A percentile compares a stretch with the other conserved stretches of the same genome.
These are phyloP conservation scores for Cicer cuneatum DNA, from an alignment of 306 rosid species.

Conservation along the genomic window DNA sequence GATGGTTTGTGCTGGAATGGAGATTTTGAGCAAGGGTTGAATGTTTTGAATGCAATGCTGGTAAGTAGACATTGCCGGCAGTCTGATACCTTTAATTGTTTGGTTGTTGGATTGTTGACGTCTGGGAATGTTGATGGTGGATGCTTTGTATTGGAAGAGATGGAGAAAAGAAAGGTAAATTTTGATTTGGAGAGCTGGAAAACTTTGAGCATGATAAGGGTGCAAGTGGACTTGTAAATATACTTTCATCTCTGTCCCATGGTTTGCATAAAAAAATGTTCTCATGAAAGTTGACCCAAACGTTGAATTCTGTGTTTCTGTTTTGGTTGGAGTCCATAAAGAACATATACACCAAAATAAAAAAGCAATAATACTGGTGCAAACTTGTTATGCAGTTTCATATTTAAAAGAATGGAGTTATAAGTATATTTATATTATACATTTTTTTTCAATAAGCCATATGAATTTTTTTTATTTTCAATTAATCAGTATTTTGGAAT, in stretches of 20 bases:
- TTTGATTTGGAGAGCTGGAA: conserved; percentile 65
- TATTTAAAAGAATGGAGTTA: background rate
- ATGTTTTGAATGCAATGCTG: conserved; percentile 75
- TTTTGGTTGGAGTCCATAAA: background rate
- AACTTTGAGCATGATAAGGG: conserved; percentile 51
- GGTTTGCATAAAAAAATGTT: background rate
- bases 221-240: conserved; percentile 47
- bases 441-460: background rate
- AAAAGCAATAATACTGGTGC: background rate
- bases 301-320: background rate
- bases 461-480: background rate
- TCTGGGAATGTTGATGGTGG: conserved; percentile 66
- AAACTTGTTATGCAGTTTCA: background rate
- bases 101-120: conserved; percentile 64
- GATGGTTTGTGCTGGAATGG: conserved; percentile 73
- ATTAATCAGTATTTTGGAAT: background rate
- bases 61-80: conserved; percentile 69
- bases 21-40: conserved; percentile 69
- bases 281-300: background rate
- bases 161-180: conserved; percentile 64
- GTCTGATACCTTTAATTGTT: conserved; percentile 64
- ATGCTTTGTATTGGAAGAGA: conserved; percentile 86
- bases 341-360: background rate
- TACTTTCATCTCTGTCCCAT: conserved; percentile 52
- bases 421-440: background rate